These are phyloP conservation scores for Nicotiana sylvestris DNA, from an alignment of 257 asterid species.

Conservation along the genomic window DNA sequence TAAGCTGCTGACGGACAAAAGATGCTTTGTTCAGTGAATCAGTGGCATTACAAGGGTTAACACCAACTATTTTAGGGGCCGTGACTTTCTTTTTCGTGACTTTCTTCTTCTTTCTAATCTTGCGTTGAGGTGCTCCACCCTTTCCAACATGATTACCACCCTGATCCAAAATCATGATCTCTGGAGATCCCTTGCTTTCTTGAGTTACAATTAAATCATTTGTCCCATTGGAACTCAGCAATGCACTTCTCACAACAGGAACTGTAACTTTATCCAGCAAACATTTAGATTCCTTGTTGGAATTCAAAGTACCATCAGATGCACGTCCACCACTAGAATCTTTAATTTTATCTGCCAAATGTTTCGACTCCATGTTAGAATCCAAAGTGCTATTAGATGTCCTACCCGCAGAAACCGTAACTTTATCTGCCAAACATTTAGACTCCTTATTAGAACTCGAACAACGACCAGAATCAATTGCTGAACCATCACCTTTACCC, in stretches of 20 bases:
- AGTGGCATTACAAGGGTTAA: slow-evolving; percentile 9
- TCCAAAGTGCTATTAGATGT: slow-evolving; percentile 18
- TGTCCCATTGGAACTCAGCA: slow-evolving; percentile 6
- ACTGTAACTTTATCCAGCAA: slow-evolving; percentile 18
- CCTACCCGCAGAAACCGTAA: slow-evolving; percentile 20
- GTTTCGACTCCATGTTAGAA: slow-evolving; percentile 22
- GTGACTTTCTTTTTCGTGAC: slow-evolving; percentile 18
- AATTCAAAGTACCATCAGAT: slow-evolving; percentile 20
- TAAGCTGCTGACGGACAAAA: slow-evolving; percentile 10
- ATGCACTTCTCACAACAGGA: slow-evolving; percentile 15
- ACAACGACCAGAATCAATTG: slow-evolving; percentile 20
- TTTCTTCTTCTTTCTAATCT: slow-evolving; percentile 28
- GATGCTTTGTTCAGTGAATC: slow-evolving; percentile 13
- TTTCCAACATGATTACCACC: slow-evolving; percentile 16
- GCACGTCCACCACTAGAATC: slow-evolving; percentile 20
- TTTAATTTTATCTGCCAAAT: slow-evolving; percentile 18
- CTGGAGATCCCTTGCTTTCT: slow-evolving; percentile 18
- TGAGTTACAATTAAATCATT: slow-evolving; percentile 16
- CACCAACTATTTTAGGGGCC: slow-evolving; percentile 11
- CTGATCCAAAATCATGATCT: slow-evolving; percentile 9
- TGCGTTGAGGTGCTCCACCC: slow-evolving; percentile 19
- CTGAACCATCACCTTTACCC: slow-evolving; percentile 19
- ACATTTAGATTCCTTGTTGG: slow-evolving; percentile 22
- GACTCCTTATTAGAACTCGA: slow-evolving; percentile 24
- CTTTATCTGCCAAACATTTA: slow-evolving; percentile 25